Evolutionary conservation across 2,329 filamentous ascomycete species (phyloP).

Genomic region (Metarhizium anisopliae): DNA sequence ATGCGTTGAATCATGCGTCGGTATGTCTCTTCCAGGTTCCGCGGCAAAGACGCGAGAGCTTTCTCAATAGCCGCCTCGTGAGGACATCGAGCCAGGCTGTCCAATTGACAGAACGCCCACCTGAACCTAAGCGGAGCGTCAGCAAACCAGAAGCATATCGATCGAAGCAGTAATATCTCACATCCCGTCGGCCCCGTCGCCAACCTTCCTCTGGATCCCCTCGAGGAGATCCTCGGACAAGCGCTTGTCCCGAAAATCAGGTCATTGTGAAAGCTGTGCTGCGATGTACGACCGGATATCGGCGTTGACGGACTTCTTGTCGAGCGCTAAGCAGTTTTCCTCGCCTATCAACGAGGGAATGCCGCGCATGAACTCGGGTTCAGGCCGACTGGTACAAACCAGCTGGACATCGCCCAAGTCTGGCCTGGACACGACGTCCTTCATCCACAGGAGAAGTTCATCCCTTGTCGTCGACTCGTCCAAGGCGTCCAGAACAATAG

Average conservation of each 20-base stretch:
- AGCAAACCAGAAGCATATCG: no score
- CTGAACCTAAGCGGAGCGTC: no score
- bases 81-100: no score
- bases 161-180: no score
- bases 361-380: slow-evolving; percentile 9
- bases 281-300: slow-evolving; percentile 11
- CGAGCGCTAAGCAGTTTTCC: slow-evolving; percentile 10
- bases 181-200: slow-evolving; percentile 19
- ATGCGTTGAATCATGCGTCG: slow-evolving; percentile 11
- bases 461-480: slow-evolving; percentile 13
- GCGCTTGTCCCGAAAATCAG: slow-evolving; percentile 10
- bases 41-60: no score
- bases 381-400: slow-evolving; percentile 12
- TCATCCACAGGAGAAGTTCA: slow-evolving; percentile 13
- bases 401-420: slow-evolving; percentile 5
- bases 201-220: slow-evolving; percentile 7
- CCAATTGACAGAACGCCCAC: no score
- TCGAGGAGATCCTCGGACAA: slow-evolving; percentile 7
- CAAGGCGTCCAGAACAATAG: slow-evolving; percentile 14
- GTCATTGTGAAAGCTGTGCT: slow-evolving; percentile 9
- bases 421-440: slow-evolving; percentile 2
- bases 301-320: slow-evolving; percentile 9
- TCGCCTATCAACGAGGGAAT: slow-evolving; percentile 7
- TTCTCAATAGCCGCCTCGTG: no score
- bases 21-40: neutral